Evolutionary conservation across 2,329 filamentous ascomycete species (phyloP).

Genomic region (Curvularia spicifera): DNA sequence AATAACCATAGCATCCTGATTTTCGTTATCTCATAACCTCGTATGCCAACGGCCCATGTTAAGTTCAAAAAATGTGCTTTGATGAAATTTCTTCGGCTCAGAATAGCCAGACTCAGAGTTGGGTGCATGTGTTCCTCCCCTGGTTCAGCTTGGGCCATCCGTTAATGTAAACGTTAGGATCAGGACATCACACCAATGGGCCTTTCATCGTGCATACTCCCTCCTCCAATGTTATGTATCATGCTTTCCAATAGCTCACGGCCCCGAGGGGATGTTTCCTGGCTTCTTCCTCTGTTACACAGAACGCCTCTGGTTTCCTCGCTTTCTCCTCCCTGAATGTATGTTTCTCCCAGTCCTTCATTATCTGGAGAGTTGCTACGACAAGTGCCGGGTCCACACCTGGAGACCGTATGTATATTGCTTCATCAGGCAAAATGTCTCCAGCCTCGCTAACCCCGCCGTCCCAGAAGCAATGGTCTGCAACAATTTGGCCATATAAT

Average conservation of each 20-base stretch:
- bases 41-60: not conserved
- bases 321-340: slow-evolving; percentile 32
- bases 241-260: slow-evolving; percentile 35
- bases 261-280: slow-evolving; percentile 33
- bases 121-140: not conserved
- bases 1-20: not conserved
- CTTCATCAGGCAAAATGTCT: slow-evolving; percentile 39
- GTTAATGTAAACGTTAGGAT: not conserved
- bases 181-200: not conserved
- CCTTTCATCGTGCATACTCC: not conserved
- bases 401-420: slow-evolving; percentile 35
- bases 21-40: not conserved
- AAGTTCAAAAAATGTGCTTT: not conserved
- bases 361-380: slow-evolving; percentile 40
- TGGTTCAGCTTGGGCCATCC: not conserved
- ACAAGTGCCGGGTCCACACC: slow-evolving; percentile 36
- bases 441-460: slow-evolving; percentile 30
- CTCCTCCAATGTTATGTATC: not conserved
- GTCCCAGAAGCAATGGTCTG: slow-evolving; percentile 46
- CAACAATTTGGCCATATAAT: slow-evolving; percentile 44
- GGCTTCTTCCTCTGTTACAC: slow-evolving; percentile 27
- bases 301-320: slow-evolving; percentile 28
- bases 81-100: not conserved
- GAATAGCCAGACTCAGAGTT: not conserved
- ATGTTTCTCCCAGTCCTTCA: slow-evolving; percentile 45